Base-by-base conservation (phyloP, 164 flowering plant genomes). In the Protea cynaroides region DNA sequence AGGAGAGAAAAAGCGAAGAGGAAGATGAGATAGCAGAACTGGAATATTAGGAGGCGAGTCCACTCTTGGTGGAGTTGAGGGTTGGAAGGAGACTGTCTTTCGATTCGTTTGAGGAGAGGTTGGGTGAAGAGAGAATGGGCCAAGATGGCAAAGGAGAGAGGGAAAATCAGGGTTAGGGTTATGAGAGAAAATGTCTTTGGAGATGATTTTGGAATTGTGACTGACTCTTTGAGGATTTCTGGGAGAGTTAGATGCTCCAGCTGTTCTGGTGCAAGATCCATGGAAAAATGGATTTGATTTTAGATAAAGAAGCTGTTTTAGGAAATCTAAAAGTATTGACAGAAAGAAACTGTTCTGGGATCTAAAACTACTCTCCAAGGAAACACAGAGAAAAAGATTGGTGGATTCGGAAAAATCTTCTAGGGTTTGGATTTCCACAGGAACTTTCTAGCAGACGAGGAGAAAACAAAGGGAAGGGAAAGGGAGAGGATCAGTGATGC, bases 1-100 rank as follows among this genome's bases (percentile, higher is more conserved):
- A 92, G 86, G 38, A 90, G 90, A 23, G 96, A 90, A 82, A 90
- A 90, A 38, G 86, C 81, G 70, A 90, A 90, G 71, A 92, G 84
- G 78, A 90, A 90, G 66, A 87, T 66, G 63, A 88, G 83, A 79
- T 90, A 90, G 52, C 40, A 69, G 81, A 87, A 81, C 71, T 88
- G 94, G 75, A 77, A 77, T 63, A 68, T 3, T 55, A 87, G 64
- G 53, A 92, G 86, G 25, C 74, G 70, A 50, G 82, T 56, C 82
- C 82, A 72, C 13, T 74, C 58, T 50, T 72, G 82, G 53, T 58
- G 76, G 71, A 71, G 56, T 25, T 79, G 72, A 17, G 75, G 25
- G 11, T 71, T 74, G 40, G 76, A 64, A 17, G 70, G 25, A 40
- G 69, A 46, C 0, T 79, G 75, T 71, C 58, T 12, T 15, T 75